Evolutionary conservation across 805 yeast species (phyloP).

Genomic region (Hanseniaspora jakobsenii): DNA sequence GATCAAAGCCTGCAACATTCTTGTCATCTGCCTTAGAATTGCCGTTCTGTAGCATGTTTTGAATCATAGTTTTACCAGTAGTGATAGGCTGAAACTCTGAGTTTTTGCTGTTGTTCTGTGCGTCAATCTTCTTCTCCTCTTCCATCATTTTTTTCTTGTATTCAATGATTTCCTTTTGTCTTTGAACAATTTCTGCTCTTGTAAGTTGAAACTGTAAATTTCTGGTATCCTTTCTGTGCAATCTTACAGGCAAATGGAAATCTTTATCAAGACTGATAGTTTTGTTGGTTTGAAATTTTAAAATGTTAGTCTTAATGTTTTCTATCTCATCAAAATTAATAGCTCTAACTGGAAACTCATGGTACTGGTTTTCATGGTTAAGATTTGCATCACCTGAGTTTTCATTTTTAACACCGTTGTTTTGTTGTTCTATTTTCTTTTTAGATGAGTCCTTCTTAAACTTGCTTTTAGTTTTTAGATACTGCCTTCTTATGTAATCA

Average conservation of each 20-base stretch:
- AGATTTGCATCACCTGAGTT: background rate
- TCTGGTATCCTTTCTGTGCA: slow-evolving; percentile 89
- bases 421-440: slow-evolving; percentile 20
- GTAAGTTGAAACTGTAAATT: slow-evolving; percentile 78
- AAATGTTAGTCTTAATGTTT: slow-evolving; percentile 63
- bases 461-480: slow-evolving; percentile 23
- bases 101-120: slow-evolving; percentile 20
- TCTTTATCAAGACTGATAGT: slow-evolving; percentile 58
- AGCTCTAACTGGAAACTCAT: slow-evolving; percentile 42
- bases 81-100: no score
- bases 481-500: slow-evolving; percentile 28
- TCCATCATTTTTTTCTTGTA: slow-evolving; percentile 28
- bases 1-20: slow-evolving; percentile 22
- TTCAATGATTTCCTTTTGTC: slow-evolving; percentile 39
- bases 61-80: slow-evolving; percentile 12
- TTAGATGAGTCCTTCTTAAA: slow-evolving; percentile 15
- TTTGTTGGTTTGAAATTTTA: slow-evolving; percentile 65
- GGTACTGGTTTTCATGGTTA: slow-evolving; percentile 10
- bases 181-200: slow-evolving; percentile 58
- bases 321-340: slow-evolving; percentile 60
- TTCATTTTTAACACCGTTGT: slow-evolving; percentile 21
- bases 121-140: slow-evolving; percentile 26
- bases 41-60: slow-evolving; percentile 15
- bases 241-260: slow-evolving; percentile 70
- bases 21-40: background rate